Conservation (phyloP, 768 basidiomycete species). For the Tylopilus sp. region DNA sequence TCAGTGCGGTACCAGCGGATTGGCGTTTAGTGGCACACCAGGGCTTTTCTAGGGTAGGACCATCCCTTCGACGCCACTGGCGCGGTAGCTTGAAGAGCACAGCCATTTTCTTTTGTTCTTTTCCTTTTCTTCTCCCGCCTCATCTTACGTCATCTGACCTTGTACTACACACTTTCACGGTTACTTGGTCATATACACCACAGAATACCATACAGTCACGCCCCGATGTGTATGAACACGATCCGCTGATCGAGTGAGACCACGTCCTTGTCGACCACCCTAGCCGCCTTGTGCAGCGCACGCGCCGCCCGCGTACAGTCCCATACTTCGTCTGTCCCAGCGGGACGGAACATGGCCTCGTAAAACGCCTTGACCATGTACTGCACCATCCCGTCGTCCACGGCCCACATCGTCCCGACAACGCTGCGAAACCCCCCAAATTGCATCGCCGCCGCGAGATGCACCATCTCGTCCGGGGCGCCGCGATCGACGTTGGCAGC, state of each 20-base stretch:
- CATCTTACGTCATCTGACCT: too few relatives aligned
- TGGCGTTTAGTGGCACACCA: too few relatives aligned
- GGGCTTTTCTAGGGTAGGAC: neutral
- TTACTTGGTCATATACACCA: too few relatives aligned
- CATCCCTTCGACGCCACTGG: too few relatives aligned
- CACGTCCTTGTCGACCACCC: constrained; percentile 15
- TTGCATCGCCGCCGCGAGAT: constrained; percentile 35
- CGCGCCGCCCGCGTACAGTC: constrained; percentile 19
- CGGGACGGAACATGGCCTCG: constrained; percentile 6
- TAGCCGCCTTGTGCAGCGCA: constrained; percentile 20
- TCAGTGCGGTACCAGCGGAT: neutral
- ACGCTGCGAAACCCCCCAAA: constrained; percentile 28
- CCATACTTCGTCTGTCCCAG: neutral
- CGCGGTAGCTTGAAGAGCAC: neutral
- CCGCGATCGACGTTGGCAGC: constrained; percentile 5
- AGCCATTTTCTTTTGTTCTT: neutral
- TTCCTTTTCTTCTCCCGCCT: neutral
- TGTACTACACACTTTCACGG: too few relatives aligned
- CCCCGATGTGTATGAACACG: constrained; percentile 27
- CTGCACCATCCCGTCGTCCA: constrained; percentile 23
- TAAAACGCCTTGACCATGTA: constrained; percentile 25
- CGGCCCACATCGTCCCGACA: constrained; percentile 35
- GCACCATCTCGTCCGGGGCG: constrained; percentile 32
- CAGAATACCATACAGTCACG: neutral
- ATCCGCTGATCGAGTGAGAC: constrained; percentile 27